Evolutionary conservation across 2,329 filamentous ascomycete species (phyloP).

Genomic region (Pseudocercospora pini-densiflorae): DNA sequence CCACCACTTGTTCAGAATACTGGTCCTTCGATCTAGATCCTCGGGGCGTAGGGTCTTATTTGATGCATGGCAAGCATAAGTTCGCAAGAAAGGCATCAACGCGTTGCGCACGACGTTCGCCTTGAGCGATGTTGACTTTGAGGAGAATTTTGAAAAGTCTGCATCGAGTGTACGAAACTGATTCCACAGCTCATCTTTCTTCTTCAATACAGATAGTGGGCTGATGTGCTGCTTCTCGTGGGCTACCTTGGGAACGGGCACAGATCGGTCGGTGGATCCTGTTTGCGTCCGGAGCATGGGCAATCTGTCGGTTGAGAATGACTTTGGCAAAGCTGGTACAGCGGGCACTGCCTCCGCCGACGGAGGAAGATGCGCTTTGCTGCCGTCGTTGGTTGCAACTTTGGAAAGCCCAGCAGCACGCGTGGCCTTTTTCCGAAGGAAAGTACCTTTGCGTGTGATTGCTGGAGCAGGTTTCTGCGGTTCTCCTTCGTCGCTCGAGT

Average conservation of each 20-base stretch:
- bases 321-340: slow-evolving; percentile 51
- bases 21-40: slow-evolving; percentile 78
- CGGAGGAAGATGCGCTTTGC: slow-evolving; percentile 9
- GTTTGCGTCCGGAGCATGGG: slow-evolving; percentile 44
- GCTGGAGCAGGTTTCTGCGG: slow-evolving; percentile 17
- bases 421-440: slow-evolving; percentile 30
- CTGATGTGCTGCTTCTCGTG: slow-evolving; percentile 38
- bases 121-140: slow-evolving; percentile 74
- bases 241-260: slow-evolving; percentile 49
- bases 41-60: slow-evolving; percentile 71
- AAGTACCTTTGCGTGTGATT: slow-evolving; percentile 25
- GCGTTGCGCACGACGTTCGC: slow-evolving; percentile 73
- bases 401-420: slow-evolving; percentile 21
- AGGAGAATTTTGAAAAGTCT: slow-evolving; percentile 74
- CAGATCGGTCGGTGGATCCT: slow-evolving; percentile 42
- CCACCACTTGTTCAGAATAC: slow-evolving; percentile 92
- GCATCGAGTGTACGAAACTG: slow-evolving; percentile 70
- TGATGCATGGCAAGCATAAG: slow-evolving; percentile 70
- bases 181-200: slow-evolving; percentile 72
- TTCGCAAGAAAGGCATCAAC: slow-evolving; percentile 77
- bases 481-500: slow-evolving; percentile 25
- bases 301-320: slow-evolving; percentile 55
- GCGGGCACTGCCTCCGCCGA: slow-evolving; percentile 33
- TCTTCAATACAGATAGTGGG: slow-evolving; percentile 46
- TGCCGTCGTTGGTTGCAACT: slow-evolving; percentile 16